These are phyloP conservation scores for Meredithiella fracta DNA, from an alignment of 2,329 filamentous ascomycete species.

Conservation along the genomic window DNA sequence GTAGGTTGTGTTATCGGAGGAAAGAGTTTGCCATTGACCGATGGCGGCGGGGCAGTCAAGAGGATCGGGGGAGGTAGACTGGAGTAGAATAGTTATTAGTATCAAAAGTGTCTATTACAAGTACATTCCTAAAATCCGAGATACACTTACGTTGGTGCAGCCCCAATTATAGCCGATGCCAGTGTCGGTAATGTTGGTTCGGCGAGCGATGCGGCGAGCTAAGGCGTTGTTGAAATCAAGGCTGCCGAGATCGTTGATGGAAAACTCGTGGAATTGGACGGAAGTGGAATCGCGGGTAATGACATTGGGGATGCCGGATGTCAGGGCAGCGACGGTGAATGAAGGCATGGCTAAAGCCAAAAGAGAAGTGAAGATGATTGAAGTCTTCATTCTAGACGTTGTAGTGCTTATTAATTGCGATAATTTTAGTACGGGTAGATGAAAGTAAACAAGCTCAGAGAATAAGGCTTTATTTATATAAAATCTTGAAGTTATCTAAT, in stretches of 20 bases:
- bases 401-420: not conserved
- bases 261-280: not conserved
- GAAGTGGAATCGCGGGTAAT: not conserved
- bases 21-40: slow-evolving; percentile 8
- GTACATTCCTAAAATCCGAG: no score
- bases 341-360: not conserved
- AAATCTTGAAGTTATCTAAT: no score
- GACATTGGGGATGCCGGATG: not conserved
- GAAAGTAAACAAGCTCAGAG: not conserved
- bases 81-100: not conserved
- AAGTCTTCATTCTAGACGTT: not conserved
- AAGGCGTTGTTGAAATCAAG: not conserved
- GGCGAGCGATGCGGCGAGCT: not conserved
- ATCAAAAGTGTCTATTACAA: not conserved
- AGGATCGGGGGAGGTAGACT: slow-evolving; percentile 11
- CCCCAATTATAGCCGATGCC: slow-evolving; percentile 13
- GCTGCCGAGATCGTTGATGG: not conserved
- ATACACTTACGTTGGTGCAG: slow-evolving; percentile 12
- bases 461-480: no score
- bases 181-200: slow-evolving; percentile 1
- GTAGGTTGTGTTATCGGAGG: not conserved
- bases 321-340: not conserved
- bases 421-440: not conserved
- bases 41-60: slow-evolving; percentile 12
- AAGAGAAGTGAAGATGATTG: not conserved